Conservation (phyloP, 1,139 yeast species). For the Candida neerlandica region DNA sequence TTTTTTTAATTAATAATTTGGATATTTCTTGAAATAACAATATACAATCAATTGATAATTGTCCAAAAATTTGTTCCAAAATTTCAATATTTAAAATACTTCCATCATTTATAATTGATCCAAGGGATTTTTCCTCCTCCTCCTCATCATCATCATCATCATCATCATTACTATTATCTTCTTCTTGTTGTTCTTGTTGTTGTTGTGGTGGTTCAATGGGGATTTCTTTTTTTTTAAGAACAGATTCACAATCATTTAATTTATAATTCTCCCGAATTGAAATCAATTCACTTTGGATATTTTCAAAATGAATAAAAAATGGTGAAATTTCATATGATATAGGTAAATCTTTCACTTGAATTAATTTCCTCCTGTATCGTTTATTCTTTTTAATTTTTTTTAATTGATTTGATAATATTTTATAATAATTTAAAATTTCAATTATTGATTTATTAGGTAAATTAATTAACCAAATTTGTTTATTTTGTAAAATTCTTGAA, state of each 20-base stretch:
- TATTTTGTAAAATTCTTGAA: constrained; percentile 23
- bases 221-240: background rate
- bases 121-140: background rate
- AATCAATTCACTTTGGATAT: constrained; percentile 38
- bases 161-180: too few relatives aligned
- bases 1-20: constrained; percentile 7
- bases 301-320: constrained; percentile 50
- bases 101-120: background rate
- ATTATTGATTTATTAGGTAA: constrained; percentile 43
- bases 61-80: background rate
- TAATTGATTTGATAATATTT: constrained; percentile 29
- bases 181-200: background rate
- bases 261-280: constrained; percentile 11
- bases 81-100: constrained; percentile 5
- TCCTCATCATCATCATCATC: constrained; percentile 1
- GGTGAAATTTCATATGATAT: constrained; percentile 56
- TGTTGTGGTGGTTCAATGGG: background rate
- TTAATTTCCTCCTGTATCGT: constrained; percentile 18
- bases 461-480: constrained; percentile 39
- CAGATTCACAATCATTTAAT: background rate
- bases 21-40: constrained; percentile 12
- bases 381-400: constrained; percentile 17
- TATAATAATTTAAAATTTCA: constrained; percentile 53
- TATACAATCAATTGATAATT: constrained; percentile 10
- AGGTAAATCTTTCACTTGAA: constrained; percentile 49